Conservation (phyloP, 2,329 filamentous ascomycete genomes). For the Pseudogymnoascus sp. region DNA sequence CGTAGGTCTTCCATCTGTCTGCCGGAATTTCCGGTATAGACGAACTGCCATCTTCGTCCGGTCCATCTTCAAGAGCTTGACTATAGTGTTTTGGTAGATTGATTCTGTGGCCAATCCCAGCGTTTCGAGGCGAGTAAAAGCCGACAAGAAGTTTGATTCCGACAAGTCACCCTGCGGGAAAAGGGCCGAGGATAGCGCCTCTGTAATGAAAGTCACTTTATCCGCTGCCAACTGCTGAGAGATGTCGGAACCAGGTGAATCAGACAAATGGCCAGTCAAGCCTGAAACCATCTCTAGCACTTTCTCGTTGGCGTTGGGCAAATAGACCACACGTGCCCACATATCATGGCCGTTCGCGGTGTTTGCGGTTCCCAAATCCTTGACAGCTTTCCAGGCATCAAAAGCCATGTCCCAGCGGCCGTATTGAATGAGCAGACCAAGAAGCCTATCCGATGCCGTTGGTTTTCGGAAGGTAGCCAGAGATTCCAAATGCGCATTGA, state of each 20-base stretch:
- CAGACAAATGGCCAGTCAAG: not conserved
- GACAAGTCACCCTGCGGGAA: not conserved
- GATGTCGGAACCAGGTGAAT: not conserved
- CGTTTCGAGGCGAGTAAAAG: not conserved
- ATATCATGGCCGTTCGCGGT: not conserved
- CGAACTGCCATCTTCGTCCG: slow-evolving; percentile 18
- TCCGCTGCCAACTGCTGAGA: not conserved
- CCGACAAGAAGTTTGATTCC: not conserved
- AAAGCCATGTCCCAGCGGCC: slow-evolving; percentile 19
- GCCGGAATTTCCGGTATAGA: slow-evolving; percentile 21
- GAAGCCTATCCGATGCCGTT: slow-evolving; percentile 17
- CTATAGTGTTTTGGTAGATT: slow-evolving; percentile 18
- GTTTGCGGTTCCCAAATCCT: not conserved
- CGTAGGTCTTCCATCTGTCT: slow-evolving; percentile 14
- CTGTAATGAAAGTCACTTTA: not conserved
- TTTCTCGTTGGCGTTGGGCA: not conserved
- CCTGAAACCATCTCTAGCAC: not conserved
- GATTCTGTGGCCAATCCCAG: not conserved
- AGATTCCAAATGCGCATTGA: slow-evolving; percentile 19
- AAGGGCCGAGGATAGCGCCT: not conserved
- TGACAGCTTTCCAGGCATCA: slow-evolving; percentile 16
- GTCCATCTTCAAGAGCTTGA: slow-evolving; percentile 18
- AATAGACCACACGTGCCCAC: not conserved
- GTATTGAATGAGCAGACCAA: slow-evolving; percentile 17
- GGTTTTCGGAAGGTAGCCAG: not conserved